Evolutionary conservation across 208 protist genomes (phyloP).

Genomic region (Crithidia brevicula): DNA sequence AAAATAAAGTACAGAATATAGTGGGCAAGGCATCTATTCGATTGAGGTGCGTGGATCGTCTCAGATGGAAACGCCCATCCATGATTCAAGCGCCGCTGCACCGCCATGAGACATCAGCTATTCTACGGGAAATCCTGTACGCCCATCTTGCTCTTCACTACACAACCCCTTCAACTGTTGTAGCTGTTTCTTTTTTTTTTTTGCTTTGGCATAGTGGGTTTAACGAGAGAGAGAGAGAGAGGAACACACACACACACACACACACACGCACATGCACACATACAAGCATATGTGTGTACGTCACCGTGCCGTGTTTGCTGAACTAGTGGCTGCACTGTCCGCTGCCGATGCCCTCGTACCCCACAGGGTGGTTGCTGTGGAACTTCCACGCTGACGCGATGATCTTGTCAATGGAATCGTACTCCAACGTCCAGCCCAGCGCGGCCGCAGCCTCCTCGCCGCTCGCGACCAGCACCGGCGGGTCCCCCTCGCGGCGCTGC

Average conservation of each 20-base stretch:
- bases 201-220: no score
- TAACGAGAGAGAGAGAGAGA: neutral
- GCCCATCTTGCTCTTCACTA: no score
- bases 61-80: no score
- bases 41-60: no score
- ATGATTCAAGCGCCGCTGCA: no score
- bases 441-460: conserved; percentile 55
- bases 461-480: conserved; percentile 75
- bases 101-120: no score
- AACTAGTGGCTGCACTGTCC: conserved; percentile 9
- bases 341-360: conserved; percentile 35
- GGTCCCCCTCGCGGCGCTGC: conserved; percentile 71
- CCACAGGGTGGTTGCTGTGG: conserved; percentile 57
- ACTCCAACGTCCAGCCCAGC: conserved; percentile 81
- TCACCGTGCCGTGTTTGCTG: neutral
- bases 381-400: conserved; percentile 82
- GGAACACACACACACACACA: conserved; percentile 2
- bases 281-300: conserved; percentile 5
- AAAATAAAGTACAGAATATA: no score
- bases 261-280: neutral
- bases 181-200: no score
- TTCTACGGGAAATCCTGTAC: no score
- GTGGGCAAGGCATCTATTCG: no score
- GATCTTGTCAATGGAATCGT: conserved; percentile 84
- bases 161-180: no score